phyloP scores from a whole-genome alignment of 73 alveolate genomes.

The Paramecium sexaurelia region DNA sequence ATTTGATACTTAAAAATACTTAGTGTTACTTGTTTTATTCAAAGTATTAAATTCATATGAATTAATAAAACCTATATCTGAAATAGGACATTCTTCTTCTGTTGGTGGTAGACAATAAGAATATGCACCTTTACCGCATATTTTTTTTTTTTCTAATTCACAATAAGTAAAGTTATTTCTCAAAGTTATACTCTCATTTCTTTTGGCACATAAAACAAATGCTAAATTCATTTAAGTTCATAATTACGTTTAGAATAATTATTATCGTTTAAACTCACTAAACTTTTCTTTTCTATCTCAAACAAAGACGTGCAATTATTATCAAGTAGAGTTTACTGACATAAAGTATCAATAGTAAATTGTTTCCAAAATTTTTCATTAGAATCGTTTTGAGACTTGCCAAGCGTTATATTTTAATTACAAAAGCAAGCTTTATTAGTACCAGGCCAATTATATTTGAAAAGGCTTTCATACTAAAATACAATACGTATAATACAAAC shows the following conservation, averaged over 20 bases:
- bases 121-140: not conserved
- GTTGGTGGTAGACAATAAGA: not conserved
- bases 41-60: too few relatives aligned
- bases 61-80: not conserved
- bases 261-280: not conserved
- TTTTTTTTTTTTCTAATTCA: not conserved
- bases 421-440: not conserved
- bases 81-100: not conserved
- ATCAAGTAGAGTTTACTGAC: not conserved
- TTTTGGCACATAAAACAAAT: not conserved
- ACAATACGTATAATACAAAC: too few relatives aligned
- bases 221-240: not conserved
- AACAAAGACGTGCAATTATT: not conserved
- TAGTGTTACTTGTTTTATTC: too few relatives aligned
- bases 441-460: conserved; percentile 1
- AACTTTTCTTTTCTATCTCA: not conserved
- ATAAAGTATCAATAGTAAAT: not conserved
- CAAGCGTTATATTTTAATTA: not conserved
- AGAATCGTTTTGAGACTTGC: too few relatives aligned
- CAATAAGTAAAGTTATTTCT: not conserved
- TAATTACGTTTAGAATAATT: not conserved
- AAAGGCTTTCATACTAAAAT: not conserved
- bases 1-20: not conserved
- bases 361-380: too few relatives aligned
- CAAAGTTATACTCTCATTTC: not conserved